phyloP scores from a whole-genome alignment of 1,139 yeast genomes.

The Suhomyces atakaporum region DNA sequence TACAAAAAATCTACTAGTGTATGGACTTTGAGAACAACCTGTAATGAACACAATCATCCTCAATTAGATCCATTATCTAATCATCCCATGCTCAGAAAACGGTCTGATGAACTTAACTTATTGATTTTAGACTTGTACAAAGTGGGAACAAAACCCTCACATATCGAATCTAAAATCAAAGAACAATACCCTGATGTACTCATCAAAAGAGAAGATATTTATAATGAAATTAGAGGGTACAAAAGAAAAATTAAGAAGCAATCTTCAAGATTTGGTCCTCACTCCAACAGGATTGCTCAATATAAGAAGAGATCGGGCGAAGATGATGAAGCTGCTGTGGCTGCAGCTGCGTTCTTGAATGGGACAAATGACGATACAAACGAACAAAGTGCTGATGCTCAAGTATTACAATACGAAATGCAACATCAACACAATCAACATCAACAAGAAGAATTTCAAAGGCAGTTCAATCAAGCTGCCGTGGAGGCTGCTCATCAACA shows the following conservation, averaged over 20 bases:
- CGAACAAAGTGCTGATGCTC: conserved; percentile 18
- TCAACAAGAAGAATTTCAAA: conserved; percentile 43
- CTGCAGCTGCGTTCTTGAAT: conserved; percentile 21
- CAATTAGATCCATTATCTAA: conserved; percentile 57
- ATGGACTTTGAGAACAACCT: conserved; percentile 57
- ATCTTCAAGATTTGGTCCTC: conserved; percentile 18
- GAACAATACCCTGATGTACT: conserved; percentile 57
- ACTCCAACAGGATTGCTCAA: conserved; percentile 14
- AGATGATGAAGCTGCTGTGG: conserved; percentile 33
- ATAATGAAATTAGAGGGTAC: conserved; percentile 60
- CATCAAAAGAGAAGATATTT: conserved; percentile 59
- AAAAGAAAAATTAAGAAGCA: conserved; percentile 54
- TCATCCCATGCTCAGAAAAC: conserved; percentile 59
- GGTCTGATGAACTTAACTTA: conserved; percentile 54
- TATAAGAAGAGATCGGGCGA: conserved; percentile 29
- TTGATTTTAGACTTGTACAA: conserved; percentile 55
- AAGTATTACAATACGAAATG: conserved; percentile 26
- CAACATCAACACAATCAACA: conserved; percentile 28
- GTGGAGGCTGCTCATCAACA: conserved; percentile 33
- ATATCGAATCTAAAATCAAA: conserved; percentile 54
- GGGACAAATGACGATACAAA: conserved; percentile 14
- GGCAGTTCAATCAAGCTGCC: conserved; percentile 43
- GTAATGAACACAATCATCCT: conserved; percentile 62
- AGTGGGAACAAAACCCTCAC: conserved; percentile 60
- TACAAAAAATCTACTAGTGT: conserved; percentile 50